Percentiles rank a stretch among this genome's conserved stretches.
phyloP scores from a whole-genome alignment of 139 green algal genomes.

The Diplosphaera chodatii region DNA sequence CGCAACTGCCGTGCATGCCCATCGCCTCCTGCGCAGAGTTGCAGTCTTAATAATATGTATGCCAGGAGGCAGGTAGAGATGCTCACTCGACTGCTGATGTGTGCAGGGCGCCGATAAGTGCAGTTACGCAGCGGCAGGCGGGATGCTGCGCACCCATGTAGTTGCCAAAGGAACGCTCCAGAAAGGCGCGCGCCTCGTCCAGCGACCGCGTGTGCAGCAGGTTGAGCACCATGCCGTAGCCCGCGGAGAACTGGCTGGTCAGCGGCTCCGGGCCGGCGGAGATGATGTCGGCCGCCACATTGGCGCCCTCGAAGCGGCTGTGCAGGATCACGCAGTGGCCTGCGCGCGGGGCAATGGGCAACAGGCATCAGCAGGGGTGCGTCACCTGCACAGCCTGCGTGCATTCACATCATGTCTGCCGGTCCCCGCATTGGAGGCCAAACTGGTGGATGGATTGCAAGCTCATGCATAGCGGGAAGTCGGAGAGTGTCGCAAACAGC shows the following conservation, averaged over 20 bases:
- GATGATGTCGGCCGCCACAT: slow-evolving; percentile 65
- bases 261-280: slow-evolving; percentile 67
- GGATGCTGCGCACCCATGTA: slow-evolving; percentile 12
- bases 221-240: slow-evolving; percentile 85
- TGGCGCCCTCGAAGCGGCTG: slow-evolving; percentile 69
- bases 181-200: slow-evolving; percentile 59
- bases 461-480: no score
- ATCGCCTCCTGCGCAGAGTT: not conserved
- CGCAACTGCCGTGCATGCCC: slow-evolving; percentile 3
- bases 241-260: slow-evolving; percentile 53
- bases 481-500: no score
- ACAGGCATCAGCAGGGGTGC: no score
- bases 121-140: no score
- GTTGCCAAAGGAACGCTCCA: slow-evolving; percentile 57
- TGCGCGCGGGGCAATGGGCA: no score
- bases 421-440: no score
- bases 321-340: slow-evolving; percentile 74
- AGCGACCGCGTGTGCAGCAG: slow-evolving; percentile 67
- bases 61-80: not conserved
- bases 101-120: no score
- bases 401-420: no score
- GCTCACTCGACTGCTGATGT: no score
- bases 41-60: no score
- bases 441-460: no score
- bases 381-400: no score